Conservation (phyloP, 2,329 filamentous ascomycete genomes). For the Dactylella cylindrospora region DNA sequence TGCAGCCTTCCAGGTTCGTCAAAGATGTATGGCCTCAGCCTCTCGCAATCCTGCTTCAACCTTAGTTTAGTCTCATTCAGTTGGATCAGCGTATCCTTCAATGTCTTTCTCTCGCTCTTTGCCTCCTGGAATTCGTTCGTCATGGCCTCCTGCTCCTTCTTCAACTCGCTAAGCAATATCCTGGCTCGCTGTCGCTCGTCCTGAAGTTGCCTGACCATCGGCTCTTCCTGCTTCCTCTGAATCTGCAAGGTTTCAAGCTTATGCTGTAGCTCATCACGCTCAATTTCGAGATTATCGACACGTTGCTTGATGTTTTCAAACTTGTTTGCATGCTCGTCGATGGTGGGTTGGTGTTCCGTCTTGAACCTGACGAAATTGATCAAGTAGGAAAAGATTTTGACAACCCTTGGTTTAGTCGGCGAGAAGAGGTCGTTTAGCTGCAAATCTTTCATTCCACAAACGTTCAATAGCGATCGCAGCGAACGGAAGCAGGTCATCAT, state of each 20-base stretch:
- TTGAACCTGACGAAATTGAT: conserved; percentile 99
- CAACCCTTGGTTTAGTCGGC: conserved; percentile 83
- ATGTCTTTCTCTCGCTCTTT: conserved; percentile 54
- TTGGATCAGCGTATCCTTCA: conserved; percentile 39
- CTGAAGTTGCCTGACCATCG: conserved; percentile 79
- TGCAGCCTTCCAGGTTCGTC: conserved; percentile 85
- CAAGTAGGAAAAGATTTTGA: conserved; percentile 94
- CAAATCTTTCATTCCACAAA: conserved; percentile 92
- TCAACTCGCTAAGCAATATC: conserved; percentile 58
- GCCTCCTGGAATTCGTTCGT: conserved; percentile 58
- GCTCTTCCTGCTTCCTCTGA: conserved; percentile 77
- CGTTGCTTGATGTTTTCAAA: conserved; percentile 80
- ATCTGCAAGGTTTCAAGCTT: conserved; percentile 77
- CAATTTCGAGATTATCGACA: conserved; percentile 80
- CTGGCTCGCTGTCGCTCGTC: conserved; percentile 76
- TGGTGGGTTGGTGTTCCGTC: conserved; percentile 75
- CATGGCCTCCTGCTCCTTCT: conserved; percentile 67
- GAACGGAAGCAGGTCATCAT: conserved; percentile 94
- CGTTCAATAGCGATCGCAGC: conserved; percentile 73
- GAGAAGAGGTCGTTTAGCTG: conserved; percentile 88
- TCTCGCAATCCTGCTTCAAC: conserved; percentile 79
- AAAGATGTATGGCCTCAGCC: conserved; percentile 86
- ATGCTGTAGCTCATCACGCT: conserved; percentile 83
- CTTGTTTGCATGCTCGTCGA: conserved; percentile 92
- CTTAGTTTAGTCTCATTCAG: conserved; percentile 56